These are phyloP conservation scores for Cryptococcus depauperatus DNA, from an alignment of 1,284 basidiomycete species.

Conservation along the genomic window DNA sequence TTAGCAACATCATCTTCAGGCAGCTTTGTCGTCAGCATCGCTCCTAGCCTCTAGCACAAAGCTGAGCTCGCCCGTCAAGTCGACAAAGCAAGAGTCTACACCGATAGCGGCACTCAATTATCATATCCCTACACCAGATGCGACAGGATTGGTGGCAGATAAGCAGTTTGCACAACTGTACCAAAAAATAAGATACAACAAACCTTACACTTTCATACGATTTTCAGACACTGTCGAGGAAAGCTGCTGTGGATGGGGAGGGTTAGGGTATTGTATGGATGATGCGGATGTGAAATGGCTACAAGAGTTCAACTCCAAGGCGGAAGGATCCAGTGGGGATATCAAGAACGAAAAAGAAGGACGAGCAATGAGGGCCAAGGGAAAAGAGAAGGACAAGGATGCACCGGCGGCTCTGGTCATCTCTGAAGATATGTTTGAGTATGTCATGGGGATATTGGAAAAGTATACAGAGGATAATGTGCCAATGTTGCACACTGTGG, in stretches of 20 bases:
- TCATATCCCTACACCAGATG: constrained; percentile 87
- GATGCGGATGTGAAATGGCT: constrained; percentile 95
- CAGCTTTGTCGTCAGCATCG: constrained; percentile 46
- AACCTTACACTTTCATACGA: constrained; percentile 71
- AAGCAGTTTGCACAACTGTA: constrained; percentile 59
- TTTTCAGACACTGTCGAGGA: constrained; percentile 88
- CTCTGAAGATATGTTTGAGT: constrained; percentile 84
- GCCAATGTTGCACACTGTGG: constrained; percentile 82
- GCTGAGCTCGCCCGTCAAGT: constrained; percentile 11
- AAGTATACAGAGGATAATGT: constrained; percentile 79
- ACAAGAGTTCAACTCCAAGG: constrained; percentile 79
- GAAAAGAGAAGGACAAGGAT: constrained; percentile 48
- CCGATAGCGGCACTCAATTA: constrained; percentile 48
- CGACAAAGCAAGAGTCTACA: constrained; percentile 9
- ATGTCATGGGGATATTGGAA: constrained; percentile 92
- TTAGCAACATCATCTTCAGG: constrained; percentile 89
- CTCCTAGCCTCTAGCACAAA: constrained; percentile 35
- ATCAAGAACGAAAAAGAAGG: constrained; percentile 46
- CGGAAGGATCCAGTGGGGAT: constrained; percentile 64
- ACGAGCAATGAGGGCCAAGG: constrained; percentile 43
- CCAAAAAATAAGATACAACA: constrained; percentile 59
- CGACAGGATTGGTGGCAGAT: constrained; percentile 67
- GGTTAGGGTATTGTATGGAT: constrained; percentile 74
- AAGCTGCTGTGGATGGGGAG: constrained; percentile 41
- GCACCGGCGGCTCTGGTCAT: constrained; percentile 51